Base-by-base conservation (phyloP, 306 rosid species). In the Lablab purpureus region DNA sequence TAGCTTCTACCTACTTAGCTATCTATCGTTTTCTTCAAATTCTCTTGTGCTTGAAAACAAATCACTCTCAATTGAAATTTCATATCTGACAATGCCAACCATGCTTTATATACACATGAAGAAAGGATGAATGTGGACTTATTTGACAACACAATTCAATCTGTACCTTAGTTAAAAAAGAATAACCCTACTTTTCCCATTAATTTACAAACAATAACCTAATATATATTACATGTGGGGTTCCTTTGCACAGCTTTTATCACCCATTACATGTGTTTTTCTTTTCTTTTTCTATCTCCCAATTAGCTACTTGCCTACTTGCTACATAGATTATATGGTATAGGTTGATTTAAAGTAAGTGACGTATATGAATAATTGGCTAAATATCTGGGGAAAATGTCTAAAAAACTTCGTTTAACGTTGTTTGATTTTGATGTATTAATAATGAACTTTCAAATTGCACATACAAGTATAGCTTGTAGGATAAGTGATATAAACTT, bases 111-210 rank as follows among this genome's bases (percentile, higher is more conserved):
- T 81, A 87, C 67, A 75, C 63, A 27, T 27, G 5, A 30, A 9
- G 59, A n/a, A 27, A 18, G 63, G 54, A 84, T 88, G 97, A 43
- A 88, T 68, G 81, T 81, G 90, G 97, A 73, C 93, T 36, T 12
- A 80, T 80, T 89, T 55, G 30, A 62, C 34, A 32, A 73, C 82
- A 58, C 49, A 17, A 62, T 91, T 80, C 93, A 78, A 5, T 14
- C 10, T 6, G 10, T 66, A 55, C 27, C 5, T 17, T 13, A 28
- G 14, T 67, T 34, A 0, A 30, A 4, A 82, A 74, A 37, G 50
- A 50, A 54, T 22, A 52, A 43, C 69, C 92, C 37, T 67, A 4
- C 88, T 86, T 87, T 79, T 87, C 49, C 45, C 19, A 66, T 76
- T 54, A 68, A 74, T 71, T 90, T 87, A 88, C 88, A 52, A 37